Base-by-base conservation (phyloP, 257 asterid genomes). In the Nicotiana paniculata region DNA sequence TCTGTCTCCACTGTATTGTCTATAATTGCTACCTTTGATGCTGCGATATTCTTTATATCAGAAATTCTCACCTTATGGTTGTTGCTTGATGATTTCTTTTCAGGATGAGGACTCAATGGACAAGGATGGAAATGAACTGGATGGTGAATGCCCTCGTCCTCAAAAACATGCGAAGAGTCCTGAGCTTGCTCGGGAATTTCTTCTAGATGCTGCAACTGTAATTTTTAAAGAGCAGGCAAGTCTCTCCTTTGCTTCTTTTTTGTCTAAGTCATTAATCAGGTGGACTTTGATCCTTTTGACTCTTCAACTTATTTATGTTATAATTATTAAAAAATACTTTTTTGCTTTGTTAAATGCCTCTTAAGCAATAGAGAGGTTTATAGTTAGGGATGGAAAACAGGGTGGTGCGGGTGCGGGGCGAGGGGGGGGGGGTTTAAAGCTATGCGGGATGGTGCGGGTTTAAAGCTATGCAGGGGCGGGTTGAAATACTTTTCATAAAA, bases 141-240 rank as follows among this genome's bases (percentile, higher is more conserved):
- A 94, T 81, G 93, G 95, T 78, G 99, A 96, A 83, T 94, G 98
- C 85, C 90, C 98, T 85, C 98, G 98, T 82, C 99, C 99, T 81
- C 99, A 94, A 84, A 96, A 96, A 88, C 99, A 96, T 86, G 98
- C 99, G 35, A 96, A 96, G 95, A 96, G 98, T 87, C 98, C 99
- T 87, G 99, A 96, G 88, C 98, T 96, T 86, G 99, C 99, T 86
- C 96, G 97, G 58, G 99, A 96, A 87, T 96, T 96, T 89, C 99
- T 96, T 87, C 89, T 96, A 76, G 99, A 96, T 90, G 98, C 99
- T 74, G 99, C 99, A 77, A 92, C 98, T 81, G 97, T 96, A 77
- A 96, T 96, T 83, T 96, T 96, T 83, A 96, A 96, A 90, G 98
- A 96, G 85, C 97, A 96, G 98, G 99, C 90, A 92, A 81, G 98